Evolutionary conservation across 2,329 filamentous ascomycete genomes (phyloP), one percentile per base, ranked within the genome.

Genomic region (Aspergillus ustus): DNA sequence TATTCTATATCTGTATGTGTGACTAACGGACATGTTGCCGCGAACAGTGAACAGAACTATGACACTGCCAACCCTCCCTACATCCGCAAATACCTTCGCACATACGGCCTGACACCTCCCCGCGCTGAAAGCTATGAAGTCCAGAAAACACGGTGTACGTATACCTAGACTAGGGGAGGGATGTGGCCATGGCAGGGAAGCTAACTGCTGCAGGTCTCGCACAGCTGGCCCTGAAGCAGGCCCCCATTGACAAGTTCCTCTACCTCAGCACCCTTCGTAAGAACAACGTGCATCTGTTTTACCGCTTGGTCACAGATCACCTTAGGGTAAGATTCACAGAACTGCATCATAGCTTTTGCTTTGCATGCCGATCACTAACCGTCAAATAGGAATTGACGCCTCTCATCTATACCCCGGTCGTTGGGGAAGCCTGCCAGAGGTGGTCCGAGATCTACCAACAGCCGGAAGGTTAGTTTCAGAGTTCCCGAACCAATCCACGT

Each of bases 391-490:
- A 82, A 68, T 69, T 82, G 66, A 82, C 81, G 17, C 81, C 81
- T 53, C 70, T 83, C 62, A 82, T 83, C 65, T 83, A 83, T 67
- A 83, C 81, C 50, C 81, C 81, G 5, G 80, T 81, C 28, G 81
- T 99, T 71, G 95, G 95, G 72, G 94, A 98, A 77, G 95, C 96
- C 68, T 99, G 95, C 82, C 84, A 97, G 75, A 90, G 94, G 80
- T 99, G 96, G 87, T 97, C 93, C 44, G 92, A 94, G 72, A 87
- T 98, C 70, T 98, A 96, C 83, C 96, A 93, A 63, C 91, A 93
- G 69, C 93, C 95, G 22, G 95, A 98, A 84, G 93, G 91, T 82
- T 66, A 69, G 76, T 70, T 52, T 57, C 54, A 59, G 44, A 44
- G n/a, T 44, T 37, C 51, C 37, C 51, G 40, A 28, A 45, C 46